Base-by-base conservation (phyloP, 352 stramenopile species). In the Phytophthora sansomeana region DNA sequence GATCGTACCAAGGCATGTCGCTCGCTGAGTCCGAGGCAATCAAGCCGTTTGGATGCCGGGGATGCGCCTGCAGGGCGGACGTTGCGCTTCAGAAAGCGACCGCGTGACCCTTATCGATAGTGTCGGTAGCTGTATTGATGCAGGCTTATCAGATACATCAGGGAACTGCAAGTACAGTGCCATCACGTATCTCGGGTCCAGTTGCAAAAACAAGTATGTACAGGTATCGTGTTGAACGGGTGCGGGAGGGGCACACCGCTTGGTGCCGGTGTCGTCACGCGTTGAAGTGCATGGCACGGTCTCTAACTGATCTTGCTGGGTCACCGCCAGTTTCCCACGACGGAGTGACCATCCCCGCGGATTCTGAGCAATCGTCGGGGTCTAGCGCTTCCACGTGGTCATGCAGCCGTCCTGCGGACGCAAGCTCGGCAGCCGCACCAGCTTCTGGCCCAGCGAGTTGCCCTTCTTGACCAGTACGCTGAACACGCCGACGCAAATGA, bases 381-480 rank as follows among this genome's bases (percentile, higher is more conserved):
- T 13, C 51, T 85, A 90, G 52, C 75, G 80, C 65, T 91, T 90
- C 81, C 80, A 92, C 30, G 75, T 67, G n/a, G 83, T 86, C 84
- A 83, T 85, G 58, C 81, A 96, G 19, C 85, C 86, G 32, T 95
- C 81, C 58, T 93, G 80, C 11, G 86, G 86, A 7, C 86, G 75
- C 11, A 95, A 60, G 29, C 67, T 74, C 54, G 87, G 86, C 39
- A 87, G 68, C 29, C 77, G 80, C 43, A 93, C 89, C 28, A 96
- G 71, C 46, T 78, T 85, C 62, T 89, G 57, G 41, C 87, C 87
- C 16, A 94, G 28, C 6, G 72, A 68, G 46, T 85, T 86, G 44
- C 89, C 89, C 52, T 93, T 95, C 66, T 93, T 93, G 10, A 95
- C 69, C 46, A 95, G 71, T 33, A 90, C 56, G 6, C 46, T 75